Evolutionary conservation across 75 land plant species (phyloP), one percentile per base, ranked within the genome.

Genomic region (Cupressus sempervirens): DNA sequence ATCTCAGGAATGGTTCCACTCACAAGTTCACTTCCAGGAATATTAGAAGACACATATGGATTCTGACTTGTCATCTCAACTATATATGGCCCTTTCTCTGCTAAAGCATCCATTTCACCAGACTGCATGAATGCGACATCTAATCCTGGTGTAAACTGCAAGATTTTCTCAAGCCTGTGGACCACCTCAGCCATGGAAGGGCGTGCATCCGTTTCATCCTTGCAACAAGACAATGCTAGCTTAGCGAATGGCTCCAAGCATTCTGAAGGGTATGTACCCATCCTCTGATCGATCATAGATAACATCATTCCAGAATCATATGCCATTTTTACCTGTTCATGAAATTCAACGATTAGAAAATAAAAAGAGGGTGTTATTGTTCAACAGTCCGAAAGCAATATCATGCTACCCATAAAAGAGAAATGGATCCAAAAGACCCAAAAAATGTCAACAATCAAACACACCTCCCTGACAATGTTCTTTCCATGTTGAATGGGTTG

Each of bases 391-490:
- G 20, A 11, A n/a, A 40, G 43, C 20, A 26, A 80, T 29, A 45
- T 46, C 30, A n/a, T n/a, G 6, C 29, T 80, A 14, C 23, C 53
- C 13, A 0, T n/a, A 52, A 20, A 30, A 48, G 52, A 87, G 46
- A 30, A n/a, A 13, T 30, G 36, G 36, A 80, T 30, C 8, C 8
- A 40, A 36, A 14, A 38, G 10, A 23, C 41, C 26, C 4, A 80
- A 13, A 80, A 46, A 43, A 20, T 8, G 26, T 40, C 13, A 80
- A 40, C 9, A n/a, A n/a, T 58, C 35, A 53, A 53, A 5, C 62
- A 74, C 80, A 97, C 99, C 98, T 97, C 99, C 13, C 99, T 88
- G 14, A 93, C 99, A 84, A 97, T 86, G 83, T 97, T 97, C 84
- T 92, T 97, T 40, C 99, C 99, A 84, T 93, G 86, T 11, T 87